Evolutionary conservation across 495 filamentous ascomycete species (phyloP), one percentile per base, ranked within the genome.

Genomic region (Penicillium chermesinum): DNA sequence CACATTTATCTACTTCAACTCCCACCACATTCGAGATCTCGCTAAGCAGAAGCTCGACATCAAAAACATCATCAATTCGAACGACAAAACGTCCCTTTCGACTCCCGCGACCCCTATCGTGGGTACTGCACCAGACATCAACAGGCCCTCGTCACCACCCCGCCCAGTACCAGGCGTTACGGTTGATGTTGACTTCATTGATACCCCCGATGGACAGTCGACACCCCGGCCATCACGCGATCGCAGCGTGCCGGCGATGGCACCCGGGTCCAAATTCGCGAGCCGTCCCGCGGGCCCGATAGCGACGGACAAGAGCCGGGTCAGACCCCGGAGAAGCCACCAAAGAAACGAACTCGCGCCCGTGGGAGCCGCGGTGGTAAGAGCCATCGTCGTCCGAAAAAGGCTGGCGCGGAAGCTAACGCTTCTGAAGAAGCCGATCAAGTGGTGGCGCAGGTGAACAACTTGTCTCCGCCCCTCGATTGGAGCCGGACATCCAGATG

Each of bases 341-440:
- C 84, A 22, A 90, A 91, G 70, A 93, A 89, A 69, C 93, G 89
- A 61, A 76, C 76, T 2, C 86, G 85, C 39, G 32, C 48, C 22
- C 80, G 93, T 51, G 93, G 93, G 12, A 80, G 82, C 32, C 80
- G 93, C 38, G 93, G 90, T 33, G 91, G 91, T 10, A 77, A 79
- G 38, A 81, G 82, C 47, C 85, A 88, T 53, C 80, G 80, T 48
- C 88, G 89, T 50, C 71, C 69, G 41, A 75, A 73, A 39, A 80
- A 77, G 53, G 65, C 67, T 1, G 70, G 62, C 20, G 52, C 53
- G 2, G 77, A 80, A 18, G 67, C 61, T 7, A 69, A 66, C 15
- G 59, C 62, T 30, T 57, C 63, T 21, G 66, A 77, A 34, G 64
- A 69, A 27, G 61, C 66, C 5, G 72, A 78, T 38, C 70, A 69